These are phyloP conservation scores for Cordyceps tenuipes DNA, from an alignment of 2,329 filamentous ascomycete species.

Conservation along the genomic window DNA sequence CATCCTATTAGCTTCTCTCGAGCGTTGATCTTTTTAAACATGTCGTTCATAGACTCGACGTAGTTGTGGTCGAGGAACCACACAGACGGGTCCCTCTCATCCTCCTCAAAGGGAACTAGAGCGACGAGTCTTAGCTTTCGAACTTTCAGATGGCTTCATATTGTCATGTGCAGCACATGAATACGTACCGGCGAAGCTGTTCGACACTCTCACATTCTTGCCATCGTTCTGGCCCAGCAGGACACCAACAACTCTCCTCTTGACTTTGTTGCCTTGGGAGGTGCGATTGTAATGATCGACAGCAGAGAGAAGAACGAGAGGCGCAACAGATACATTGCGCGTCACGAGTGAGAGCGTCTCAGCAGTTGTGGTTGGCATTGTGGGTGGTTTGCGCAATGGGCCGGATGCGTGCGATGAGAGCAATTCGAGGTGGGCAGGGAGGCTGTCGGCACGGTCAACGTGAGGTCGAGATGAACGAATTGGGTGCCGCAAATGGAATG, in stretches of 20 bases:
- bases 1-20: conserved; percentile 98
- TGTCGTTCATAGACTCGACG: conserved; percentile 98
- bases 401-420: neutral
- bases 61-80: conserved; percentile 99
- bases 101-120: conserved; percentile 93
- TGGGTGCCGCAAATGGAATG: neutral
- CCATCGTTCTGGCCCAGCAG: conserved; percentile 93
- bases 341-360: conserved; percentile 93
- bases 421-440: neutral
- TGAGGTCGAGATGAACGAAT: too few relatives aligned
- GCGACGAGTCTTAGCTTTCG: conserved; percentile 12
- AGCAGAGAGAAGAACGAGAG: conserved; percentile 91
- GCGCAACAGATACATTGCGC: conserved; percentile 92
- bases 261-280: conserved; percentile 68
- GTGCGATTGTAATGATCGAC: conserved; percentile 98
- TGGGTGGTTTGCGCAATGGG: conserved; percentile 22
- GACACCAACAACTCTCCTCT: conserved; percentile 85
- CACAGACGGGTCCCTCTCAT: conserved; percentile 95
- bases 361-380: conserved; percentile 92
- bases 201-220: conserved; percentile 92
- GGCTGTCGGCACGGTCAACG: neutral
- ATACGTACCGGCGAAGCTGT: conserved; percentile 85
- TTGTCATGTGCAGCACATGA: conserved; percentile 10
- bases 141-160: neutral
- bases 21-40: conserved; percentile 99